Conservation (phyloP, 23 red algal genomes). For the Gracilaria domingensis region DNA sequence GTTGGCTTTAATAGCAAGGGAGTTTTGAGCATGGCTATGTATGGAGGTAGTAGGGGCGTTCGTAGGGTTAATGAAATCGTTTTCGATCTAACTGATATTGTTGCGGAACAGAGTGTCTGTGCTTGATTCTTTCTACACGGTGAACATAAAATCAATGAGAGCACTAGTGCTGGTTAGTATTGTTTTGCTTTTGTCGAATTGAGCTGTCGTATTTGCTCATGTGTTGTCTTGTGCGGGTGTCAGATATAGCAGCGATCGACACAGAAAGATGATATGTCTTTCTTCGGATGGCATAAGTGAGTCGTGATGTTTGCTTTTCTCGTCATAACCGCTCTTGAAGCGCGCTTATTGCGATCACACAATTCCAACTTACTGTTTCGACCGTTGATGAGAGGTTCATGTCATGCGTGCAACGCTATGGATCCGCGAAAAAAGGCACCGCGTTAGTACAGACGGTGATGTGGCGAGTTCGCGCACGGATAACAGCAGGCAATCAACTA, state of each 20-base stretch:
- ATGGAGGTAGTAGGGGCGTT: conserved; percentile 33
- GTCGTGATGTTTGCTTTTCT: conserved; percentile 8
- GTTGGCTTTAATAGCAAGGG: conserved; percentile 66
- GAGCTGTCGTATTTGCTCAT: too few species aligned
- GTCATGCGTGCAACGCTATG: too few species aligned
- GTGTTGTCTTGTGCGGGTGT: background rate
- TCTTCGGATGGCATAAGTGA: conserved; percentile 46
- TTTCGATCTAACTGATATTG: conserved; percentile 42
- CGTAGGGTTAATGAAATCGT: conserved; percentile 55
- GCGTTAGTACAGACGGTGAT: too few species aligned
- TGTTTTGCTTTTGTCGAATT: background rate
- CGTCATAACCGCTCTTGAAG: background rate
- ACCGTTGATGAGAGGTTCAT: too few species aligned
- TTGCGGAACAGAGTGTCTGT: background rate
- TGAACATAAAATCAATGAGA: too few species aligned
- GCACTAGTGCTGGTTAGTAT: background rate
- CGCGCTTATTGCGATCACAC: background rate
- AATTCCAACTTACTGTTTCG: background rate
- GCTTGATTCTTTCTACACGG: background rate
- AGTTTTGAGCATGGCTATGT: conserved; percentile 52
- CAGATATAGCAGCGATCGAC: background rate
- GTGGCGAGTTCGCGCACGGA: too few species aligned
- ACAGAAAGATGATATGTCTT: background rate
- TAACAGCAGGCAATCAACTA: background rate
- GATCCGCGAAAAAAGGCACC: too few species aligned